phyloP scores from a whole-genome alignment of 768 basidiomycete genomes.

The Podaxis sp. region DNA sequence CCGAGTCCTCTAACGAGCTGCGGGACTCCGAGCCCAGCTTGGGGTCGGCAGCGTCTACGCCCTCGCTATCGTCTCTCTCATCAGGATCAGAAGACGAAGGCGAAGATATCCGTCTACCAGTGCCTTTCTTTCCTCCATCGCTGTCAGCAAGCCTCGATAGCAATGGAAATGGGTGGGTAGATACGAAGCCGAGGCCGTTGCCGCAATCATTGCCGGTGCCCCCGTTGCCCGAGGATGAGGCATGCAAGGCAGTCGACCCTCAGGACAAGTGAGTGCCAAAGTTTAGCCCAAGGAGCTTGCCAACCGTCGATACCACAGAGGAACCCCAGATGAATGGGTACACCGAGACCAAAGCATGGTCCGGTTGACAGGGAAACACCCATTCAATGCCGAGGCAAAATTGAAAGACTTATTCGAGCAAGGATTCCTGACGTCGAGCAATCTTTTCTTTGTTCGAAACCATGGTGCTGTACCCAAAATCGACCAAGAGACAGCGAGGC shows the following conservation, averaged over 20 bases:
- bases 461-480: constrained; percentile 59
- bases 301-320: constrained; percentile 10
- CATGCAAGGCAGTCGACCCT: constrained; percentile 1
- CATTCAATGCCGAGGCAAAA: constrained; percentile 56
- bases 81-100: too few relatives aligned
- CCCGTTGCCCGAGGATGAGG: constrained; percentile 5
- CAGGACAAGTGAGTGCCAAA: constrained; percentile 11
- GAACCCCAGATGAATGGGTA: constrained; percentile 28
- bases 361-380: constrained; percentile 57
- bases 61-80: too few relatives aligned
- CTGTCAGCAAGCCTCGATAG: too few relatives aligned
- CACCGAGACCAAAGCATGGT: constrained; percentile 36
- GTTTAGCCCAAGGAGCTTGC: background rate
- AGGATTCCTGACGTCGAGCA: constrained; percentile 56
- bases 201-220: constrained; percentile 2
- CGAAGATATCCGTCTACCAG: too few relatives aligned
- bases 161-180: too few relatives aligned
- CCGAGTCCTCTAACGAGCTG: too few relatives aligned
- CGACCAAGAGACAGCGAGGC: constrained; percentile 28
- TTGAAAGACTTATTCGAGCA: constrained; percentile 41
- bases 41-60: too few relatives aligned
- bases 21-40: too few relatives aligned
- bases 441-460: constrained; percentile 59
- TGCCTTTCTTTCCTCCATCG: too few relatives aligned
- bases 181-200: background rate